Base-by-base conservation (phyloP, 768 basidiomycete species). In the Suillus occidentalis region DNA sequence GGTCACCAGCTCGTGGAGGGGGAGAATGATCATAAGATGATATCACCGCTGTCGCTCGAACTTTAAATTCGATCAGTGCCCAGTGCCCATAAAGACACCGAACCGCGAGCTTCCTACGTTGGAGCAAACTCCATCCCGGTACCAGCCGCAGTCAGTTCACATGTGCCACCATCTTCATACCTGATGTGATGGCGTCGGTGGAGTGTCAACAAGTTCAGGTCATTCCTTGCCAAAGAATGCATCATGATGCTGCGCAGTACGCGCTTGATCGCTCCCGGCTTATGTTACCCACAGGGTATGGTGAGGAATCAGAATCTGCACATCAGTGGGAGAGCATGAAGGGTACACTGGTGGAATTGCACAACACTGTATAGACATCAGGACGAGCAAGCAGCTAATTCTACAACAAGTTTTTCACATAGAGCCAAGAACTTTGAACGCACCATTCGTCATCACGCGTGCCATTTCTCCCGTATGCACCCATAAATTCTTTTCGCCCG, bases 401-500 rank as follows among this genome's bases (percentile, higher is more conserved):
- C 28, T 40, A 59, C 58, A 59, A 59, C 58, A 59, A 59, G 10
- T 10, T 28, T 28, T 20, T 59, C 39, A 59, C 25, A 42, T 12
- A 16, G 31, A 65, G 47, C 67, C 70, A 58, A 73, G 42, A 52
- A 80, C 65, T 52, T 71, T 77, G 76, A 93, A 91, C 9, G 89
- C 82, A 0, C 91, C 91, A 71, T 90, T 91, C 31, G 87, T 83
- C 75, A 85, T 81, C 64, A 88, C 87, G 61, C 71, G 78, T 1
- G 81, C 85, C 55, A 73, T 69, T 16, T 77, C 77, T 3, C 80
- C 82, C 1, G 80, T 83, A 57, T 73, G 69, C 10, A 83, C 74
- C 87, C 86, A 87, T 43, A 76, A 79, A 63, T 82, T 78, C 25
- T 75, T 72, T 6, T 75, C 77, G 20, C 74, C 73, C 18, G 67